These are phyloP conservation scores for Hypoxylon sp. DNA, from an alignment of 2,329 filamentous ascomycete species.

Conservation along the genomic window DNA sequence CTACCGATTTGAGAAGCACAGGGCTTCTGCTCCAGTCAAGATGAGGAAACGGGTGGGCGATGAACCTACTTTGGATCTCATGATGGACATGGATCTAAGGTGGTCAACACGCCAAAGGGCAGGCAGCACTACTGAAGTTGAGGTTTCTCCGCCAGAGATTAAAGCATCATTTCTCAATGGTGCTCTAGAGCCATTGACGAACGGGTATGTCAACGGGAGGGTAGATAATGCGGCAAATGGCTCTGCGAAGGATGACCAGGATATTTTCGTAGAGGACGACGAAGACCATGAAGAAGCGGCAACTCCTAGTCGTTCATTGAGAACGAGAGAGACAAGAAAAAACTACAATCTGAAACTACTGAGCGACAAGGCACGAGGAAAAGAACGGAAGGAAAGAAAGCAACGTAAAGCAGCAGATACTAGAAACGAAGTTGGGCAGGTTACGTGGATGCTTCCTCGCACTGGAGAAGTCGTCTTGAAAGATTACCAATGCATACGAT, in stretches of 20 bases:
- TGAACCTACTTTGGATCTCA: conserved; percentile 47
- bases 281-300: conserved; percentile 65
- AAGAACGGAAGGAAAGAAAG: conserved; percentile 63
- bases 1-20: conserved; percentile 53
- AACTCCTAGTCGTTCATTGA: conserved; percentile 67
- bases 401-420: conserved; percentile 53
- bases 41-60: conserved; percentile 49
- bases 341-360: conserved; percentile 73
- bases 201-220: conserved; percentile 55
- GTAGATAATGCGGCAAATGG: conserved; percentile 47
- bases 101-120: conserved; percentile 52
- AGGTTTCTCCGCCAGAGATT: conserved; percentile 62
- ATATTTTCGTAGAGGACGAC: conserved; percentile 53
- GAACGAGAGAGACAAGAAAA: conserved; percentile 63
- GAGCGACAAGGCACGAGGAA: conserved; percentile 71
- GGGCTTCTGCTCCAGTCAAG: conserved; percentile 48
- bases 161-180: conserved; percentile 60
- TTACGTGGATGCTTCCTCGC: conserved; percentile 64
- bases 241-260: conserved; percentile 45
- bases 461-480: conserved; percentile 63
- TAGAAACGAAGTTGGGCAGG: conserved; percentile 54
- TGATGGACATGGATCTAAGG: conserved; percentile 54
- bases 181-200: conserved; percentile 52
- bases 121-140: conserved; percentile 53
- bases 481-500: conserved; percentile 67